Conservation (phyloP, 2,329 filamentous ascomycete genomes). For the Apiospora malaysiana region DNA sequence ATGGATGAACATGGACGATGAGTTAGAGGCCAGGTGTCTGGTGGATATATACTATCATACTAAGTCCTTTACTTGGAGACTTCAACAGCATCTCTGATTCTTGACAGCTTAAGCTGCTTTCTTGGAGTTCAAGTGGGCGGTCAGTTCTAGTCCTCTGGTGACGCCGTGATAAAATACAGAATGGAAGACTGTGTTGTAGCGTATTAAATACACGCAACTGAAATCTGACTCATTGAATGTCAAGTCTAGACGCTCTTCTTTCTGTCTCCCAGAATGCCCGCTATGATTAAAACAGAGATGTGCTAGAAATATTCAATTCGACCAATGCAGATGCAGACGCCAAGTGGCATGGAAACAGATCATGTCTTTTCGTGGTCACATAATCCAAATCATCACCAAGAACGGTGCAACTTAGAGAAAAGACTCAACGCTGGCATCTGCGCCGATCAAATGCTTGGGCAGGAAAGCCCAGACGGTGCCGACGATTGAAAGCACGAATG, state of each 20-base stretch:
- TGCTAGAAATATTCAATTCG: background rate
- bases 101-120: too few relatives aligned
- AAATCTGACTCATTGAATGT: background rate
- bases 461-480: slow-evolving; percentile 90
- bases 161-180: too few relatives aligned
- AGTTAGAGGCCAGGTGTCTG: too few relatives aligned
- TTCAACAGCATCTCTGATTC: too few relatives aligned
- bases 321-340: background rate
- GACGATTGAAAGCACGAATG: slow-evolving; percentile 71
- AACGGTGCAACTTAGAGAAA: background rate
- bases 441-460: slow-evolving; percentile 75
- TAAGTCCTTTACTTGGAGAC: too few relatives aligned
- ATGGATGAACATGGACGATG: too few relatives aligned
- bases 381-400: background rate
- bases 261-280: background rate
- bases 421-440: slow-evolving; percentile 36
- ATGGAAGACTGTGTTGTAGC: too few relatives aligned
- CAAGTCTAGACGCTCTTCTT: too few relatives aligned
- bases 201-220: too few relatives aligned
- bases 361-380: background rate
- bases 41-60: too few relatives aligned
- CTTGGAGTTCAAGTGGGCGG: too few relatives aligned
- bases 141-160: too few relatives aligned
- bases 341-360: background rate
- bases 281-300: background rate